phyloP scores from a whole-genome alignment of 306 rosid species.

The Oxytropis ochrocephala region DNA sequence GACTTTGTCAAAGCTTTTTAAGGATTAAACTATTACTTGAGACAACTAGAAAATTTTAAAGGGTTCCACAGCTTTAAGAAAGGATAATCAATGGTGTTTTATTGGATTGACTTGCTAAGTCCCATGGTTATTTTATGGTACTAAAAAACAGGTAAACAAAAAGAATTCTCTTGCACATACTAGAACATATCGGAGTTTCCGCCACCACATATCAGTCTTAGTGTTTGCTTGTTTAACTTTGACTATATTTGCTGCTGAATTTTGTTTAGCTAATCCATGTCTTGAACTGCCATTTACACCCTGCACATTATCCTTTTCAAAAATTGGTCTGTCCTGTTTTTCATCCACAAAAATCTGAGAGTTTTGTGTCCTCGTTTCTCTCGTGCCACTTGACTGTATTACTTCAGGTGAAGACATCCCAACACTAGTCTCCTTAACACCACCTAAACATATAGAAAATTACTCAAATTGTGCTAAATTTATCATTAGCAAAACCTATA shows the following conservation, averaged over 20 bases:
- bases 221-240: constrained; percentile 30
- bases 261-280: constrained; percentile 25
- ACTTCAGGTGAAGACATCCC: constrained; percentile 38
- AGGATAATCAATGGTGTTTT: not conserved
- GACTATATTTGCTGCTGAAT: constrained; percentile 14
- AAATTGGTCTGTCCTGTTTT: constrained; percentile 14
- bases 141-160: constrained; percentile 2
- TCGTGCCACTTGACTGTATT: constrained; percentile 27
- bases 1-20: not conserved
- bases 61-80: not conserved
- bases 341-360: constrained; percentile 17
- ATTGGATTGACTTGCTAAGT: not conserved
- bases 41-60: not conserved
- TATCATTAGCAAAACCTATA: not conserved
- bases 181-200: constrained; percentile 70
- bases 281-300: constrained; percentile 30
- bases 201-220: constrained; percentile 63
- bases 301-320: constrained; percentile 22
- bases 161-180: constrained; percentile 34
- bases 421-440: constrained; percentile 27
- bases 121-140: not conserved
- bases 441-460: constrained; percentile 50
- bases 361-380: constrained; percentile 22
- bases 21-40: not conserved
- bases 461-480: constrained; percentile 22